Conservation (phyloP, 768 basidiomycete genomes). For the Suillus brevipes region DNA sequence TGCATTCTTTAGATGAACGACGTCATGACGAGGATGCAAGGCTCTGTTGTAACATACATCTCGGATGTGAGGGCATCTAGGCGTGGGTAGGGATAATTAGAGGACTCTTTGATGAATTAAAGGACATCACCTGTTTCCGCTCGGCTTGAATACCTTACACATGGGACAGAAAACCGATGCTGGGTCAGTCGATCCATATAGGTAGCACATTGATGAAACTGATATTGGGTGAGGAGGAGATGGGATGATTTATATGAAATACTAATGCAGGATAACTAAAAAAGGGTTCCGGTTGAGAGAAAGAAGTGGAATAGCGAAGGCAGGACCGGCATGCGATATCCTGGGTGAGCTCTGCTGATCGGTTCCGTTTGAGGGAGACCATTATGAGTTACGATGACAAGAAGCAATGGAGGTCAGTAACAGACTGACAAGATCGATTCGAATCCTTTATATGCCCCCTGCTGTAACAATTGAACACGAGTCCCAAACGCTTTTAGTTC, state of each 20-base stretch:
- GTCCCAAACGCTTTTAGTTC: constrained; percentile 12
- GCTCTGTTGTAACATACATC: constrained; percentile 76
- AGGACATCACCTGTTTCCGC: constrained; percentile 47
- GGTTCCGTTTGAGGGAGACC: constrained; percentile 36
- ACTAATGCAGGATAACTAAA: constrained; percentile 27
- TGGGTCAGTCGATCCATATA: constrained; percentile 67
- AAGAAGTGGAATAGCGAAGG: constrained; percentile 32
- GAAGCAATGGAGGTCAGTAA: constrained; percentile 10
- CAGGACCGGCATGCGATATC: constrained; percentile 40
- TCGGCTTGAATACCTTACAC: constrained; percentile 80
- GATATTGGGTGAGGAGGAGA: constrained; percentile 20
- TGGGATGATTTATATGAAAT: constrained; percentile 30
- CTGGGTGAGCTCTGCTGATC: constrained; percentile 38
- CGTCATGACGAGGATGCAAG: constrained; percentile 74
- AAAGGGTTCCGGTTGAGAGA: constrained; percentile 40
- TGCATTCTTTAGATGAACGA: constrained; percentile 82
- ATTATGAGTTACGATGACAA: constrained; percentile 27
- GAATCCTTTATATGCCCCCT: constrained; percentile 11
- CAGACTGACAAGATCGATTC: constrained; percentile 5
- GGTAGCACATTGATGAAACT: constrained; percentile 64
- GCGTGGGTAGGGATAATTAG: constrained; percentile 21
- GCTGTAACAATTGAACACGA: constrained; percentile 15
- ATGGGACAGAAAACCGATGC: constrained; percentile 71
- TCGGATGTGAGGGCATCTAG: constrained; percentile 74
- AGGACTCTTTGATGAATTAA: constrained; percentile 11